A percentile compares a stretch with the other conserved stretches of the same genome.
Conservation (phyloP, 1,284 basidiomycete species). For the Meira nashicola region DNA sequence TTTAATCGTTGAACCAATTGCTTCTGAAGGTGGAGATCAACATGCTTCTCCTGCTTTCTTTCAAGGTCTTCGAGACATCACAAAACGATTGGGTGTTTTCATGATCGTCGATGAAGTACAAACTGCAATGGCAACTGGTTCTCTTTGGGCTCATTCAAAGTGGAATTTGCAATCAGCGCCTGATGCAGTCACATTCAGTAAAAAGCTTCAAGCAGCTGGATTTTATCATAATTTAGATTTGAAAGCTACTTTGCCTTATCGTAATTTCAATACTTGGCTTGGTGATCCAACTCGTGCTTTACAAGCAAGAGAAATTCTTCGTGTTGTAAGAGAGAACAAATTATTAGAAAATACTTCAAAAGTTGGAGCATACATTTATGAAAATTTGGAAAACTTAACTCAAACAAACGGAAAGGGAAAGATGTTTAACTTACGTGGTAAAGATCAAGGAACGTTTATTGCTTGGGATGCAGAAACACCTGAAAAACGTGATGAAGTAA, state of each 20-base stretch:
- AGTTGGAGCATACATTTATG: constrained; percentile 54
- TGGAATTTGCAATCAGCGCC: constrained; percentile 57
- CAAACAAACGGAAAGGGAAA: constrained; percentile 15
- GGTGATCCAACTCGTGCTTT: constrained; percentile 58
- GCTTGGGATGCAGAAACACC: constrained; percentile 56
- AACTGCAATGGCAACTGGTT: constrained; percentile 60
- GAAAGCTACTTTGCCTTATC: constrained; percentile 56
- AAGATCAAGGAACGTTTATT: constrained; percentile 58
- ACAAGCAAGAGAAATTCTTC: constrained; percentile 59
- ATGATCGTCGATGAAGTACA: constrained; percentile 60
- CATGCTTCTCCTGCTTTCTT: constrained; percentile 60
- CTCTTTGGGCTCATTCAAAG: constrained; percentile 61
- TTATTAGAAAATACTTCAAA: constrained; percentile 53
- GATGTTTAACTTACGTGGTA: constrained; percentile 56
- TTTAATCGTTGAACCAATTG: constrained; percentile 60
- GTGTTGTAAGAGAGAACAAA: constrained; percentile 54
- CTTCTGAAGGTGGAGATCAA: constrained; percentile 60
- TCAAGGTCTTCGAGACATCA: constrained; percentile 56
- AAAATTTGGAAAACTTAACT: constrained; percentile 38
- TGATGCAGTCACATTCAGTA: constrained; percentile 60
- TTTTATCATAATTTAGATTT: constrained; percentile 59
- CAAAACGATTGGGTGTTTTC: constrained; percentile 55
- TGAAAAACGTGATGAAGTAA: constrained; percentile 55
- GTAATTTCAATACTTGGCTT: constrained; percentile 55
- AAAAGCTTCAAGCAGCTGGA: constrained; percentile 55